Percentiles rank a stretch among this genome's conserved stretches.
These are phyloP conservation scores for Fusarium piperis DNA, from an alignment of 2,329 filamentous ascomycete genomes.

Conservation along the genomic window DNA sequence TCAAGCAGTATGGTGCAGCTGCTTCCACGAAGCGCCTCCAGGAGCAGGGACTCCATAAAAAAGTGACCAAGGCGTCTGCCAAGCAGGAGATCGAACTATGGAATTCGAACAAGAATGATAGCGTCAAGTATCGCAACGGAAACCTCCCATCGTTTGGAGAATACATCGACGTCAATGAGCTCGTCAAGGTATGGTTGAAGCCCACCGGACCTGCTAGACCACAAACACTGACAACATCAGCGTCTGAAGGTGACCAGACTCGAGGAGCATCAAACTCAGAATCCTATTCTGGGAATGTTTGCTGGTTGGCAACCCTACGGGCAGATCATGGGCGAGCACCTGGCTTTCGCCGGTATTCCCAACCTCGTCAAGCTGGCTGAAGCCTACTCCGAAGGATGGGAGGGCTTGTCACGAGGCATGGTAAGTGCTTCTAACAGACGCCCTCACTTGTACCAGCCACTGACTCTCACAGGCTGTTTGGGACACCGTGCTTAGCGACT, in stretches of 20 bases:
- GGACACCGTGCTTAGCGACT: conserved; percentile 35
- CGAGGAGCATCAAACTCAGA: neutral
- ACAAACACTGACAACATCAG: conserved; percentile 5
- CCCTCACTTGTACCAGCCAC: neutral
- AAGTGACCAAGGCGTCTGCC: neutral
- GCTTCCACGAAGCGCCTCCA: neutral
- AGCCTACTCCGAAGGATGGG: conserved; percentile 37
- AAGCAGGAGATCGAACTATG: neutral
- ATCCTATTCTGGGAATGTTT: neutral
- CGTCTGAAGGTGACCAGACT: neutral
- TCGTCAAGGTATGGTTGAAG: neutral
- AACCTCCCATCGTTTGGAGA: neutral
- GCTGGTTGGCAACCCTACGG: conserved; percentile 20
- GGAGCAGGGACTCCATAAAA: neutral
- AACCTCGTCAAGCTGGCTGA: conserved; percentile 35
- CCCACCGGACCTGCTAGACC: neutral
- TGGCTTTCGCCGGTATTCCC: conserved; percentile 37
- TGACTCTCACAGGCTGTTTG: conserved; percentile 39
- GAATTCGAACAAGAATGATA: neutral
- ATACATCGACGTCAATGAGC: neutral
- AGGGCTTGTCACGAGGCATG: conserved; percentile 34
- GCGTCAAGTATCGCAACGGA: neutral
- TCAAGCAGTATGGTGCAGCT: neutral
- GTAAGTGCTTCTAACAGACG: conserved; percentile 23
- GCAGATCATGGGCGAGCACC: conserved; percentile 9